A percentile compares a stretch with the other conserved stretches of the same genome.
Conservation (phyloP, 208 protist genomes). For the Blastocrithidia nonstop region DNA sequence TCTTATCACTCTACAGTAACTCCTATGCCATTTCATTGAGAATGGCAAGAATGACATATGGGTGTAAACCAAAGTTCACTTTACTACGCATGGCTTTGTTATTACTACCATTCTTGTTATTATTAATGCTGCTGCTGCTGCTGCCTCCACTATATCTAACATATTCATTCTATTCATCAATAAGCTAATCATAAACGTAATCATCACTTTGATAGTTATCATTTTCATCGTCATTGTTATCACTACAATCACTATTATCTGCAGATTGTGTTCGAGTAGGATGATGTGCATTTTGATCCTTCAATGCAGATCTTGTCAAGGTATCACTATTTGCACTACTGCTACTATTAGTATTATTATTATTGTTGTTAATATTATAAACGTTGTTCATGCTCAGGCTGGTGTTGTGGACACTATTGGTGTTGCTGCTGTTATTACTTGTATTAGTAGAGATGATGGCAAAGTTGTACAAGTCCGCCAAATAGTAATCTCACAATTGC, state of each 20-base stretch:
- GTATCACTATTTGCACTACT: no score
- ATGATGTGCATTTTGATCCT: no score
- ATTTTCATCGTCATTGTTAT: no score
- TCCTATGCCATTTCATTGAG: conserved; percentile 65
- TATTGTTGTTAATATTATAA: no score
- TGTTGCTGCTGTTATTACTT: background rate
- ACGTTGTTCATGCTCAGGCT: no score
- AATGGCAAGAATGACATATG: conserved; percentile 63
- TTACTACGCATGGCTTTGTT: conserved; percentile 10
- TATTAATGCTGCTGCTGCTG: no score
- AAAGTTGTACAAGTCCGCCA: conserved; percentile 29
- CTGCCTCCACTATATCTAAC: background rate
- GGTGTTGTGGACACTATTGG: background rate
- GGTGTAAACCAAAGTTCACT: conserved; percentile 47
- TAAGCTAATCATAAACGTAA: background rate
- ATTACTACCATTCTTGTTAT: no score
- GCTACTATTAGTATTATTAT: background rate
- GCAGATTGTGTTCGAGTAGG: no score
- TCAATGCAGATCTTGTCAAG: no score
- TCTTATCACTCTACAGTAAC: conserved; percentile 61
- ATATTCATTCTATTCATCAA: background rate
- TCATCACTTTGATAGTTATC: no score
- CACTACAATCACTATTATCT: no score
- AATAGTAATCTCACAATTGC: conserved; percentile 64
- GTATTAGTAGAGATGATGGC: background rate